phyloP scores from a whole-genome alignment of 148 eudicot species.

The Cornus florida region DNA sequence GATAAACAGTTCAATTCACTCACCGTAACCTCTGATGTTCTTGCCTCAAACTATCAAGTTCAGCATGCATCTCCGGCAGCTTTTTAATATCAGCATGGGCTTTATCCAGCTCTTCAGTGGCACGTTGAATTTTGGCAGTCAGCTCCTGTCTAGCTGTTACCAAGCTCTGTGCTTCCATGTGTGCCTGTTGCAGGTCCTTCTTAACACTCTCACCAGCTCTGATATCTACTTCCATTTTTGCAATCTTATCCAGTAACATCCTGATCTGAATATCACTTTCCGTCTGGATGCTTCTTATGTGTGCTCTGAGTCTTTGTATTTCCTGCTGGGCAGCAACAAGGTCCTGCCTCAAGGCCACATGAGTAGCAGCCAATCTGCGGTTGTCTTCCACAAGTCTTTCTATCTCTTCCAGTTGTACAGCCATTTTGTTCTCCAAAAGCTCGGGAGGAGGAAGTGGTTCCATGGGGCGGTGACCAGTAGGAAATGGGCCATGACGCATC shows the following conservation, averaged over 20 bases:
- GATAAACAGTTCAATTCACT: constrained; percentile 28
- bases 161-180: constrained; percentile 67
- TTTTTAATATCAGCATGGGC: constrained; percentile 49
- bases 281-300: constrained; percentile 69
- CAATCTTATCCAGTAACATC: constrained; percentile 71
- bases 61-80: constrained; percentile 69
- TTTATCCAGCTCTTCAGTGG: constrained; percentile 61
- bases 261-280: constrained; percentile 83
- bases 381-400: constrained; percentile 66
- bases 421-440: constrained; percentile 48
- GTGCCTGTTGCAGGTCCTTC: constrained; percentile 65
- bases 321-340: constrained; percentile 61
- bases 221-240: constrained; percentile 65
- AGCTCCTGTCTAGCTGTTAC: constrained; percentile 61
- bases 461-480: constrained; percentile 29
- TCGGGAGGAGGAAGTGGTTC: constrained; percentile 40
- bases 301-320: constrained; percentile 56
- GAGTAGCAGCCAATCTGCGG: constrained; percentile 57
- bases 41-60: constrained; percentile 59
- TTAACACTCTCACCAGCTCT: constrained; percentile 62
- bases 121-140: constrained; percentile 49
- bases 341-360: constrained; percentile 65
- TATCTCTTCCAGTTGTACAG: constrained; percentile 50
- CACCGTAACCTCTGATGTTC: constrained; percentile 86
- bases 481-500: constrained; percentile 64